Base-by-base conservation (phyloP, 306 rosid genomes). In the Cucumis cinereus region DNA sequence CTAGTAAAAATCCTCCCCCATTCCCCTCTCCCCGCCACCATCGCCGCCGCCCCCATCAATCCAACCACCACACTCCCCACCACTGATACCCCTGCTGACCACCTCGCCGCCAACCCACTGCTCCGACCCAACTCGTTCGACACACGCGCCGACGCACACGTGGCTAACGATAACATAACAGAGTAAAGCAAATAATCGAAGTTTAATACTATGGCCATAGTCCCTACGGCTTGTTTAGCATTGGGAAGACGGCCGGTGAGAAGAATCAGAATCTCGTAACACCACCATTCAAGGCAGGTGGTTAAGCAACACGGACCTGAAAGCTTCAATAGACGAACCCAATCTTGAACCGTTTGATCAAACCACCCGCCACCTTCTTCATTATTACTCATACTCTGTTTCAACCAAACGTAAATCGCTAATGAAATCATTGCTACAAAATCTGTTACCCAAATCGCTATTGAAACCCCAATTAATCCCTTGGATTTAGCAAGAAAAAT, bases 231-330 rank as follows among this genome's bases (percentile, higher is more conserved):
- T 63, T 86, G 86, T 74, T 58, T 89, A 4, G 98, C 93, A 3
- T 94, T 81, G 17, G 77, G 45, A 2, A 94, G 87, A 77, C 85
- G 83, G 12, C 98, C 98, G 0, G 98, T 84, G 19, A 94, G 92
- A 75, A 94, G 69, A 45, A 94, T 86, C 15, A 94, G 73, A 71
- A 91, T 89, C 89, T 94, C 98, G 77, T 86, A 91, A 67, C 98
- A 91, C 97, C 98, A 94, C 96, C 98, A 94, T 74, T 94, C 98
- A 10, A 94, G 85, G 84, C 98, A 94, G 47, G 90, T 86, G 35
- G 85, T 88, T 77, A 94, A 91, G 82, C 97, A 94, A 67, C 96
- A 91, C 40, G 97, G 83, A 36, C 96, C 97, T 40, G 87, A 69
- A 15, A 94, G 93, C 85, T 88, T 94, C 74, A 88, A 69, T 74